Evolutionary conservation across 2,329 filamentous ascomycete genomes (phyloP).

Genomic region (Arthroderma sp.): DNA sequence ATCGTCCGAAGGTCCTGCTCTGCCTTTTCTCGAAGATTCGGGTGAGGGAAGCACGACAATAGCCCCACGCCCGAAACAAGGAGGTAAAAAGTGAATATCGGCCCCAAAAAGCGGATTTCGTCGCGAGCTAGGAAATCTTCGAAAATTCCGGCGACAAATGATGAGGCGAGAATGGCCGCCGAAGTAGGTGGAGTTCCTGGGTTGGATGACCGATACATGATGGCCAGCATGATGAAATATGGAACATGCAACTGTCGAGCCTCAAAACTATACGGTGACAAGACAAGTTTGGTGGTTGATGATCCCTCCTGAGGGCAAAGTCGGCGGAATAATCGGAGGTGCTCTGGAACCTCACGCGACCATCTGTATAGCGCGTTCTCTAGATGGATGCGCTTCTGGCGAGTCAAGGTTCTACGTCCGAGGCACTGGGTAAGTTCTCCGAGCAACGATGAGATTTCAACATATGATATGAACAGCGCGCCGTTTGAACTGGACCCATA

Average conservation of each 20-base stretch:
- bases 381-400: slow-evolving; percentile 14
- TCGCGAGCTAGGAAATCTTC: slow-evolving; percentile 33
- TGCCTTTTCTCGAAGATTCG: slow-evolving; percentile 13
- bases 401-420: slow-evolving; percentile 16
- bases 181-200: slow-evolving; percentile 20
- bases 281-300: slow-evolving; percentile 6
- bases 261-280: slow-evolving; percentile 24
- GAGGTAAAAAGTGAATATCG: slow-evolving; percentile 33
- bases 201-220: slow-evolving; percentile 25
- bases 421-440: slow-evolving; percentile 17
- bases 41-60: slow-evolving; percentile 22
- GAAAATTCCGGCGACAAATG: slow-evolving; percentile 31
- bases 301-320: slow-evolving; percentile 5
- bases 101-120: slow-evolving; percentile 30
- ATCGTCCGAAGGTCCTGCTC: slow-evolving; percentile 14
- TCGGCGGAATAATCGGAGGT: slow-evolving; percentile 15
- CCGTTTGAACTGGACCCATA: slow-evolving; percentile 16
- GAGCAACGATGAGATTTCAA: slow-evolving; percentile 28
- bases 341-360: slow-evolving; percentile 22
- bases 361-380: slow-evolving; percentile 22
- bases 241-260: slow-evolving; percentile 26
- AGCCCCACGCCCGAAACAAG: slow-evolving; percentile 27
- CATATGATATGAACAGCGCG: slow-evolving; percentile 27
- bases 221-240: slow-evolving; percentile 29
- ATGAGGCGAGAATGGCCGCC: slow-evolving; percentile 28